phyloP scores from a whole-genome alignment of 345 rosid genomes.

The Pistacia vera region DNA sequence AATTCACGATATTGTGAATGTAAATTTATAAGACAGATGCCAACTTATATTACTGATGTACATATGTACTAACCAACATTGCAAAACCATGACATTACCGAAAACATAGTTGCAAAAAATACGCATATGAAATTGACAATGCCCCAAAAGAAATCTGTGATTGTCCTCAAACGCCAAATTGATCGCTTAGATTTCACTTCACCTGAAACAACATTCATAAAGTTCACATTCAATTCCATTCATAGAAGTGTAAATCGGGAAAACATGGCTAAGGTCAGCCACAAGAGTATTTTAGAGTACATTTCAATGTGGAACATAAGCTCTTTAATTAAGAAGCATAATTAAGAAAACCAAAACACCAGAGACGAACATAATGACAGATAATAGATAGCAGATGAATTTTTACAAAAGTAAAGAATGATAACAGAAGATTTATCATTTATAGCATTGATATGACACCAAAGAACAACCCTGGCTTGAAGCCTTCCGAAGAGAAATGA shows the following conservation, averaged over 20 bases:
- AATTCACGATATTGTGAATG: background rate
- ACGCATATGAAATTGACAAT: slow-evolving; percentile 58
- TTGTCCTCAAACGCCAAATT: slow-evolving; percentile 65
- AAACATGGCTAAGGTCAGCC: background rate
- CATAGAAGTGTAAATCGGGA: background rate
- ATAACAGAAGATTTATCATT: background rate
- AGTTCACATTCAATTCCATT: background rate
- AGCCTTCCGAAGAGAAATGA: background rate
- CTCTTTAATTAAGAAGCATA: background rate
- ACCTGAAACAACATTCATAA: slow-evolving; percentile 32
- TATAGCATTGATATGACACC: background rate
- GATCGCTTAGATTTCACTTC: slow-evolving; percentile 59
- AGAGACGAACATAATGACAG: background rate
- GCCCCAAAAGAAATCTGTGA: slow-evolving; percentile 74
- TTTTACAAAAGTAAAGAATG: background rate
- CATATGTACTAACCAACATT: background rate
- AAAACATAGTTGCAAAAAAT: slow-evolving; percentile 72
- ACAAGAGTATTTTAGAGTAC: background rate
- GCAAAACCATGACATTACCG: slow-evolving; percentile 39
- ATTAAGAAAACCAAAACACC: background rate
- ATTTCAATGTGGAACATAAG: background rate
- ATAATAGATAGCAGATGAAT: background rate
- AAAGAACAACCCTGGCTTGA: background rate
- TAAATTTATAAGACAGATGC: background rate
- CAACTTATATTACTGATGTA: background rate